Base-by-base conservation (phyloP, 140 eudicot genomes). In the Flaveria floridana region DNA sequence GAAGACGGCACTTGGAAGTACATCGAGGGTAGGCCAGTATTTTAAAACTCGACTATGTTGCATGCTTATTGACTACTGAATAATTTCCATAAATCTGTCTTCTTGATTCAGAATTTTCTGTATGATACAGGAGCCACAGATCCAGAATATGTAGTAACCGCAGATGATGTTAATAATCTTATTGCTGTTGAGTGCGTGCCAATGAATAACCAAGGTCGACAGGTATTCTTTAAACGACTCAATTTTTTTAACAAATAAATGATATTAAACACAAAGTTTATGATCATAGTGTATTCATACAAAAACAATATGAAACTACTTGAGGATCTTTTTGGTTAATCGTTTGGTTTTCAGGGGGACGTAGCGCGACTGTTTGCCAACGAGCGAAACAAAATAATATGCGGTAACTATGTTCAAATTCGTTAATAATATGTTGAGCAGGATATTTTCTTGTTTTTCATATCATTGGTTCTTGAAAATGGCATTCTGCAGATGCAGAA, bases 131-230 rank as follows among this genome's bases (percentile, higher is more conserved):
- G 97, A 67, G 97, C 96, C 70, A 86, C 89, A 18, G 77, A 81
- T 79, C 95, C 97, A 9, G 96, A 89, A 72, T 92, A 89, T 84
- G 79, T 87, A 55, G 88, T 92, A 56, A 92, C 95, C 44, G 97
- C 91, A 65, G 96, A 92, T 84, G 97, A 92, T 81, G 90, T 87
- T 18, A 92, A 87, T 81, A 87, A 87, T 73, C 78, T 78, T 76
- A 84, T 92, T 71, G 96, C 95, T 70, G 95, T 92, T 69, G 97
- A 92, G 72, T 87, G 96, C 85, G 83, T 89, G 76, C 97, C 97
- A 25, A 89, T 89, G 89, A 94, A 92, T 84, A 96, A 87, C 65
- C 85, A 81, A 78, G 96, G 96, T 50, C 86, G 80, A 42, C 95
- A 92, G 89, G 97, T 64, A 64, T 20, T 7, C 14, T 30, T 14